Evolutionary conservation across 345 rosid genomes (phyloP).

Genomic region (Cochlearia excelsa): DNA sequence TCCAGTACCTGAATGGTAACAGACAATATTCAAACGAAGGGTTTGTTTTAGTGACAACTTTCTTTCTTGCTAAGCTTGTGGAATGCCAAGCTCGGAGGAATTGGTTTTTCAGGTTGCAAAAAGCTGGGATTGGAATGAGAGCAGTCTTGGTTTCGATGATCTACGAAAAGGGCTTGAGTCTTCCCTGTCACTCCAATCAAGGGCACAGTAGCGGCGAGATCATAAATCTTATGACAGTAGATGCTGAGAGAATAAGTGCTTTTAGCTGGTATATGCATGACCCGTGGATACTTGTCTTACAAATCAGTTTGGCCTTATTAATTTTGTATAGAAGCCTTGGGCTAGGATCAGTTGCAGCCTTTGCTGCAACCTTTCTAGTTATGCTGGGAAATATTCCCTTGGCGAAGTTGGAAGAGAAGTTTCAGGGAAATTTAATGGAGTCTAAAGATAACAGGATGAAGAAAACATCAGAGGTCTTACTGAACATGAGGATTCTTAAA

Average conservation of each 20-base stretch:
- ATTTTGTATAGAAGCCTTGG: constrained; percentile 52
- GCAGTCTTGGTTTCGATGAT: constrained; percentile 47
- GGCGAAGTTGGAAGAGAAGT: constrained; percentile 45
- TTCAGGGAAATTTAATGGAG: constrained; percentile 61
- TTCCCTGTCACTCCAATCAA: constrained; percentile 45
- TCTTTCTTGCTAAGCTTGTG: constrained; percentile 52
- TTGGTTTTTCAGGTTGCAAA: constrained; percentile 46
- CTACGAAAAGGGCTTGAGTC: constrained; percentile 57
- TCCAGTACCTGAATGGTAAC: constrained; percentile 44
- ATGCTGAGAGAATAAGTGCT: constrained; percentile 47
- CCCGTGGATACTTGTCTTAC: constrained; percentile 53
- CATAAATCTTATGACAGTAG: constrained; percentile 58
- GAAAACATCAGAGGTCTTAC: constrained; percentile 55
- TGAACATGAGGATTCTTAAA: constrained; percentile 72
- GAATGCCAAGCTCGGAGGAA: constrained; percentile 59
- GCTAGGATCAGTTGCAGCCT: constrained; percentile 48
- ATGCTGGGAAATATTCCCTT: constrained; percentile 58
- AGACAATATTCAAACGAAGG: constrained; percentile 46
- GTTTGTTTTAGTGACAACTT: constrained; percentile 40
- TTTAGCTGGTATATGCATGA: constrained; percentile 50
- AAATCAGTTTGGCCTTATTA: constrained; percentile 47
- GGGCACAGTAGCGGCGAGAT: constrained; percentile 65
- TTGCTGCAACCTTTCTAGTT: constrained; percentile 46
- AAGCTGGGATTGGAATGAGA: constrained; percentile 48
- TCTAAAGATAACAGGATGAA: constrained; percentile 67